Conservation (phyloP, 2,329 filamentous ascomycete species). For the Xylaria multiplex region DNA sequence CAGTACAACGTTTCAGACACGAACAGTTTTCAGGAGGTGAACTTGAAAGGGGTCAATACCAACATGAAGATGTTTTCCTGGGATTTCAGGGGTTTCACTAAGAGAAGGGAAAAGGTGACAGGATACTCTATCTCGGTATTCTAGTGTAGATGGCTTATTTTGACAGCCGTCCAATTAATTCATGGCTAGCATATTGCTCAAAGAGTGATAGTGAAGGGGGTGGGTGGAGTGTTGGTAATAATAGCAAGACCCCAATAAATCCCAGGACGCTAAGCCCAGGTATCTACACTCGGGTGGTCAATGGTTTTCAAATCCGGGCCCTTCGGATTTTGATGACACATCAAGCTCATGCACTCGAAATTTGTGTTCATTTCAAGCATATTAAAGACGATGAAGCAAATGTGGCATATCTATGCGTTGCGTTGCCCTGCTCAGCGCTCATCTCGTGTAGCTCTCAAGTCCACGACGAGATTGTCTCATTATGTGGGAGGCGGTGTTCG, state of each 20-base stretch:
- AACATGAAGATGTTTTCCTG: background rate
- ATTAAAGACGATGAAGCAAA: background rate
- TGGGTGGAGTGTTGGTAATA: slow-evolving; percentile 29
- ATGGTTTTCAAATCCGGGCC: slow-evolving; percentile 21
- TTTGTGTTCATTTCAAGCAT: slow-evolving; percentile 8
- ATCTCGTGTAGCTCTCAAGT: background rate
- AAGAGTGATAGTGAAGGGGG: slow-evolving; percentile 1
- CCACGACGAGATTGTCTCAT: background rate
- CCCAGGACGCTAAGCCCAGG: slow-evolving; percentile 12
- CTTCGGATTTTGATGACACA: slow-evolving; percentile 29
- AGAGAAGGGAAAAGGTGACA: background rate
- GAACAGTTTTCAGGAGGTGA: slow-evolving; percentile 24
- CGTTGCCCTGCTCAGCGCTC: background rate
- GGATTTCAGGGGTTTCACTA: background rate
- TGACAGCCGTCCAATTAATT: slow-evolving; percentile 18
- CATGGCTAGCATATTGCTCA: slow-evolving; percentile 8
- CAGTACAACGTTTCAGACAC: slow-evolving; percentile 20
- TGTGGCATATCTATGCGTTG: background rate
- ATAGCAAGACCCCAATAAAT: slow-evolving; percentile 33
- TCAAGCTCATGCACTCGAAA: slow-evolving; percentile 3
- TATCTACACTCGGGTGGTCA: background rate
- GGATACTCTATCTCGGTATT: slow-evolving; percentile 10
- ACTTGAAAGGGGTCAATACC: slow-evolving; percentile 15
- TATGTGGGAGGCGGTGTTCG: background rate
- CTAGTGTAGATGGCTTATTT: slow-evolving; percentile 17